phyloP scores from a whole-genome alignment of 208 protist genomes.

The Novymonas esmeraldas region DNA sequence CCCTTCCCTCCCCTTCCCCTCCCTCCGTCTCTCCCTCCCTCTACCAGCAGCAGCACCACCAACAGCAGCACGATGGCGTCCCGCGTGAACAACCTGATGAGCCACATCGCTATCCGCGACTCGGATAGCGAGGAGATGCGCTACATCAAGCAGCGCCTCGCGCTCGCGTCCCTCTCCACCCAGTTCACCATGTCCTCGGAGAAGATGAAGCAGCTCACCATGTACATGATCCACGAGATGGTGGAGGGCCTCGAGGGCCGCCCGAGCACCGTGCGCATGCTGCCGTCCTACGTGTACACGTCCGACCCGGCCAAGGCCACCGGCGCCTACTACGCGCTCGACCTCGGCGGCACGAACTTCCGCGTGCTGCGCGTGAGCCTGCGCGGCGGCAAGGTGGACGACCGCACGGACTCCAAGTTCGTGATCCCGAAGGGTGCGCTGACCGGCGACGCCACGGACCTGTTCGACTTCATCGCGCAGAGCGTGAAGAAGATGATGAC shows the following conservation, averaged over 20 bases:
- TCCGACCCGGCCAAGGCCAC: constrained; percentile 49
- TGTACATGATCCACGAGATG: constrained; percentile 89
- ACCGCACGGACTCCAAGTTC: constrained; percentile 51
- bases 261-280: constrained; percentile 80
- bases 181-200: constrained; percentile 66
- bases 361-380: constrained; percentile 78
- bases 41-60: too few relatives aligned
- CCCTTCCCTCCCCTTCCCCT: neutral
- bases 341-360: constrained; percentile 93
- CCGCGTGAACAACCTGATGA: constrained; percentile 78
- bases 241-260: constrained; percentile 77
- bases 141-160: constrained; percentile 76
- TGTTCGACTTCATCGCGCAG: constrained; percentile 90
- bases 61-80: constrained; percentile 46
- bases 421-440: constrained; percentile 61
- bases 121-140: constrained; percentile 65
- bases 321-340: constrained; percentile 88
- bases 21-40: too few relatives aligned
- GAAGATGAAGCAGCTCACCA: constrained; percentile 65
- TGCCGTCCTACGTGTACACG: constrained; percentile 86
- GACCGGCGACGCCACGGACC: constrained; percentile 49
- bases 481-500: constrained; percentile 72
- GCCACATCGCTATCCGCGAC: constrained; percentile 70
- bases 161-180: constrained; percentile 62
- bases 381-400: constrained; percentile 48